A percentile compares a stretch with the other conserved stretches of the same genome.
Conservation (phyloP, 768 basidiomycete species). For the Pleurotus salmoneostramineus region DNA sequence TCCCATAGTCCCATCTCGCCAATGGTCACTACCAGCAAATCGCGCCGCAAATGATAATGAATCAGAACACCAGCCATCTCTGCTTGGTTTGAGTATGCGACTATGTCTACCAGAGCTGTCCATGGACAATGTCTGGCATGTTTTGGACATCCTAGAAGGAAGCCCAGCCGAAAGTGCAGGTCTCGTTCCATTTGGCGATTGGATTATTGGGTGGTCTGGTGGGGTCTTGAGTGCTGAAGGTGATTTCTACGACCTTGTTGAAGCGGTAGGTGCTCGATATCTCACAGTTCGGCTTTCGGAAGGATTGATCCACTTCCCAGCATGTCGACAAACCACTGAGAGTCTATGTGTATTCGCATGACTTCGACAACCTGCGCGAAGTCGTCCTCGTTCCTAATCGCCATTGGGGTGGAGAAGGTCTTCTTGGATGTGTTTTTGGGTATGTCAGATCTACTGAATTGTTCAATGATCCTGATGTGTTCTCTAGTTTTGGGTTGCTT, state of each 20-base stretch:
- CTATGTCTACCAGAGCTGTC: conserved; percentile 89
- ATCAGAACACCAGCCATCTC: conserved; percentile 64
- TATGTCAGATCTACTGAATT: conserved; percentile 31
- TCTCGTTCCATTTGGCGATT: conserved; percentile 83
- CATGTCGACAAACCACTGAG: conserved; percentile 92
- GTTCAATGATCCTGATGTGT: conserved; percentile 5
- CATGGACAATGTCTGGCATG: conserved; percentile 96
- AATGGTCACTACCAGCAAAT: conserved; percentile 60
- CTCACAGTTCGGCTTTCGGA: neutral
- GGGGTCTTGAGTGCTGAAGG: conserved; percentile 87
- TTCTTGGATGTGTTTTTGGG: conserved; percentile 96
- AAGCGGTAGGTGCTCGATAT: conserved; percentile 57
- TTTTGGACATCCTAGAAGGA: conserved; percentile 93
- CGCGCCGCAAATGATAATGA: conserved; percentile 34
- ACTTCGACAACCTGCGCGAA: conserved; percentile 91
- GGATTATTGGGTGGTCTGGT: conserved; percentile 87
- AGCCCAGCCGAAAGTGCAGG: conserved; percentile 96
- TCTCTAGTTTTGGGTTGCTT: conserved; percentile 75
- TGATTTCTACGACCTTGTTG: conserved; percentile 96
- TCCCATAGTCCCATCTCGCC: conserved; percentile 76
- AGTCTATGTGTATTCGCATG: conserved; percentile 95
- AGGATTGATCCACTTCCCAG: conserved; percentile 30
- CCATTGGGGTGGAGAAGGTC: conserved; percentile 96
- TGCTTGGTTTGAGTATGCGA: conserved; percentile 92
- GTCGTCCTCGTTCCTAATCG: conserved; percentile 94